These are phyloP conservation scores for Asterella californica DNA, from an alignment of 225 moss, liverwort and hornwort genomes.

Conservation along the genomic window DNA sequence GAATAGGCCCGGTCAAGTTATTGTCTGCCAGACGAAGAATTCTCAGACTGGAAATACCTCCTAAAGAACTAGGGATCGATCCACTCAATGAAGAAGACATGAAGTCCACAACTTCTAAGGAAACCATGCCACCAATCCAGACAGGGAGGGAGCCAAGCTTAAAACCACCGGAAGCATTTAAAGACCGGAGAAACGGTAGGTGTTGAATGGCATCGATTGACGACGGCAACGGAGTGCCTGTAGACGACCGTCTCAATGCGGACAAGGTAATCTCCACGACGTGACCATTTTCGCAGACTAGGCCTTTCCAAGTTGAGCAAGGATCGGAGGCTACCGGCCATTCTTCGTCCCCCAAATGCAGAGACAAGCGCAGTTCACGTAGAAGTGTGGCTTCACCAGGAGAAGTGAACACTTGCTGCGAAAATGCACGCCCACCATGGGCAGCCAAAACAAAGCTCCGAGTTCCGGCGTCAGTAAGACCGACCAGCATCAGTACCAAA, in stretches of 20 bases:
- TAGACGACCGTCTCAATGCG: slow-evolving; percentile 36
- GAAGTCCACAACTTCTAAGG: slow-evolving; percentile 68
- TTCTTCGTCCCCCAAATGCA: slow-evolving; percentile 23
- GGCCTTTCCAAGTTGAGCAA: slow-evolving; percentile 63
- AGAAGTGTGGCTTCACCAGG: slow-evolving; percentile 28
- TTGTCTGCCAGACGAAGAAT: slow-evolving; percentile 58
- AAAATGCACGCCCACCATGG: neutral
- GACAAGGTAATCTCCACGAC: slow-evolving; percentile 37
- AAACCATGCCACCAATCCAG: slow-evolving; percentile 54
- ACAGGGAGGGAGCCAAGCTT: slow-evolving; percentile 46
- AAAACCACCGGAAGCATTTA: slow-evolving; percentile 62
- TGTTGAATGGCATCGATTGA: slow-evolving; percentile 33
- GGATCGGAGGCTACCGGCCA: slow-evolving; percentile 67
- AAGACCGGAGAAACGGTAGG: slow-evolving; percentile 51
- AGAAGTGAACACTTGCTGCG: slow-evolving; percentile 1
- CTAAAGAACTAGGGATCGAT: slow-evolving; percentile 50
- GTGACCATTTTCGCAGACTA: slow-evolving; percentile 60
- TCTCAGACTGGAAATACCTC: slow-evolving; percentile 40
- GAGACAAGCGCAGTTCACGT: slow-evolving; percentile 33
- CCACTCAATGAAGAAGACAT: slow-evolving; percentile 52
- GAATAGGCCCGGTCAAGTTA: slow-evolving; percentile 48
- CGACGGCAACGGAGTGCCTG: slow-evolving; percentile 20
- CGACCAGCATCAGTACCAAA: neutral
- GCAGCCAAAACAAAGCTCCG: slow-evolving; percentile 12
- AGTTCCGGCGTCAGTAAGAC: slow-evolving; percentile 20